A percentile compares a stretch with the other conserved stretches of the same genome.
These are phyloP conservation scores for Trametes hirsuta DNA, from an alignment of 1,284 basidiomycete genomes.

Conservation along the genomic window DNA sequence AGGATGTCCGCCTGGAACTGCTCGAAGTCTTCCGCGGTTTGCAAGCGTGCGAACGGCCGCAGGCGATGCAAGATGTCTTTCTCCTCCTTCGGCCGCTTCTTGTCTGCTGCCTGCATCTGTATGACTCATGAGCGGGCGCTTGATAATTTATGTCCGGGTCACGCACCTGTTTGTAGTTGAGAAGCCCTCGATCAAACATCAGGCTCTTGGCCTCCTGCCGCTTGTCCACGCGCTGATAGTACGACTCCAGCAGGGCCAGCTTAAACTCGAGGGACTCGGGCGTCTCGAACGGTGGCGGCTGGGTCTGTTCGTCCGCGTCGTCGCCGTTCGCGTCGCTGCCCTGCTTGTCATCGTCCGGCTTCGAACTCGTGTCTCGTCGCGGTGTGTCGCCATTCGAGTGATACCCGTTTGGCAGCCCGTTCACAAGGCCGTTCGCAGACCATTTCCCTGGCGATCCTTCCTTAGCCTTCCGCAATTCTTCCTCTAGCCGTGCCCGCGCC, in stretches of 20 bases:
- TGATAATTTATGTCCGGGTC: not conserved
- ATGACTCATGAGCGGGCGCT: conserved; percentile 4
- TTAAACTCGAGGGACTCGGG: conserved; percentile 91
- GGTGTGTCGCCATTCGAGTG: conserved; percentile 30
- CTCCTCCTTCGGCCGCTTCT: conserved; percentile 91
- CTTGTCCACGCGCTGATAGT: conserved; percentile 90
- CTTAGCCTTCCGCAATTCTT: conserved; percentile 51
- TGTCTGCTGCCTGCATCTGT: conserved; percentile 89
- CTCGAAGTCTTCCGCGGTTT: conserved; percentile 93
- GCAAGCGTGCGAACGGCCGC: conserved; percentile 91
- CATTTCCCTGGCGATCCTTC: conserved; percentile 40
- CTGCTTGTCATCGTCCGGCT: conserved; percentile 41
- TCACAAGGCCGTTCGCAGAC: conserved; percentile 34
- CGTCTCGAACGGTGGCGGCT: conserved; percentile 82
- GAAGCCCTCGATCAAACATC: conserved; percentile 89
- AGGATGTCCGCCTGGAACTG: conserved; percentile 87
- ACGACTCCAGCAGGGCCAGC: conserved; percentile 89
- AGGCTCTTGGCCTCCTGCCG: conserved; percentile 87
- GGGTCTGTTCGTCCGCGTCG: conserved; percentile 60
- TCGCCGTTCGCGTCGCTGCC: conserved; percentile 53
- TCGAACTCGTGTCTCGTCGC: conserved; percentile 30
- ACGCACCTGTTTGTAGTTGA: conserved; percentile 91
- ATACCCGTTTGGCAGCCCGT: conserved; percentile 55
- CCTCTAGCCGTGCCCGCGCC: conserved; percentile 68
- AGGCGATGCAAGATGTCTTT: conserved; percentile 88